Percentiles rank a stretch among this genome's conserved stretches.
These are phyloP conservation scores for Isoetes taiwanensis DNA, from an alignment of 75 land plant species.

Conservation along the genomic window DNA sequence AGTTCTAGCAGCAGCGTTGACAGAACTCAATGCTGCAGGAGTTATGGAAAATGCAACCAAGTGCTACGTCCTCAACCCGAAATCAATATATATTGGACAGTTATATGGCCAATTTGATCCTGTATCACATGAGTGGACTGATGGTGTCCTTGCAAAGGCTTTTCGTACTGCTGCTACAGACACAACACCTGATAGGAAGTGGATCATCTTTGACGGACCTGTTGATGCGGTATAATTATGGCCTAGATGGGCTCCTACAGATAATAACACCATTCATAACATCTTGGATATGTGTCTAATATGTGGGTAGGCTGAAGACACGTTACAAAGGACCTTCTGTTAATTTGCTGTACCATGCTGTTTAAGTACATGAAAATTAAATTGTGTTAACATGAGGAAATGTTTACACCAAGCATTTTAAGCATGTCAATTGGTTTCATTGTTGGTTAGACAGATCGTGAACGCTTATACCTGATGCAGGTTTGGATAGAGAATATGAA, in stretches of 20 bases:
- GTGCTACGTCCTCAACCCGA: constrained; percentile 24
- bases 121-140: constrained; percentile 36
- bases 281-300: too few species aligned
- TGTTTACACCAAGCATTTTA: too few species aligned
- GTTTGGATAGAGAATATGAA: constrained; percentile 42
- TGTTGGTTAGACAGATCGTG: too few species aligned
- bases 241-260: too few species aligned
- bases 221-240: constrained; percentile 35
- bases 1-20: constrained; percentile 23
- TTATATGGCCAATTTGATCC: constrained; percentile 36
- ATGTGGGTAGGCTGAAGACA: too few species aligned
- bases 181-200: constrained; percentile 27
- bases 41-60: constrained; percentile 17
- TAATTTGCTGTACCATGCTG: too few species aligned
- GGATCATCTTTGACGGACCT: constrained; percentile 34
- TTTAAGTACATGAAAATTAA: too few species aligned
- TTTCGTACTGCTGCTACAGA: constrained; percentile 30
- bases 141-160: constrained; percentile 28
- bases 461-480: too few species aligned
- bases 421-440: too few species aligned
- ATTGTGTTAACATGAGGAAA: too few species aligned
- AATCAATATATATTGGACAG: constrained; percentile 34
- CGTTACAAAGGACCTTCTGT: too few species aligned
- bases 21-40: constrained; percentile 17
- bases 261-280: too few species aligned